Percentiles rank a stretch among this genome's conserved stretches.
Evolutionary conservation across 495 filamentous ascomycete species (phyloP).

Genomic region (Penicillium psychrofluorescens): DNA sequence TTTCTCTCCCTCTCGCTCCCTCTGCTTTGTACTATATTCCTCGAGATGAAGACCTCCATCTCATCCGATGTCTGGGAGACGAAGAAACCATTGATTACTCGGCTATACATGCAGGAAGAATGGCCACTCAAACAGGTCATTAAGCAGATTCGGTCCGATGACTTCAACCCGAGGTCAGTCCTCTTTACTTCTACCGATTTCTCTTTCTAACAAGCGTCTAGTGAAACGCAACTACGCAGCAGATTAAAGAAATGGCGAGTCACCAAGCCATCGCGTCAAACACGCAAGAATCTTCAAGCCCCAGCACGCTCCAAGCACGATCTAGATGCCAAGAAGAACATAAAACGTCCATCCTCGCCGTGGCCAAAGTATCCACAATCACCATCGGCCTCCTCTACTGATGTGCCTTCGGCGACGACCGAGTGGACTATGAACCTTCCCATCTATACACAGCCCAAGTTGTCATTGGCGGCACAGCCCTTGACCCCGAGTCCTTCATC

Average conservation of each 20-base stretch:
- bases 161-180: conserved; percentile 42
- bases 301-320: conserved; percentile 9
- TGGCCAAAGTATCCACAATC: conserved; percentile 4
- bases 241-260: conserved; percentile 44
- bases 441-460: conserved; percentile 5
- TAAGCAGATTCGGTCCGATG: conserved; percentile 39
- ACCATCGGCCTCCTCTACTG: conserved; percentile 2
- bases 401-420: too few species aligned
- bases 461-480: conserved; percentile 11
- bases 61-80: conserved; percentile 44
- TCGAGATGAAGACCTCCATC: conserved; percentile 39
- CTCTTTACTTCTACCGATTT: not conserved
- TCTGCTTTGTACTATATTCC: not conserved
- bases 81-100: conserved; percentile 40
- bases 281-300: conserved; percentile 31
- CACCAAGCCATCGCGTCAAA: conserved; percentile 41
- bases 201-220: conserved; percentile 3
- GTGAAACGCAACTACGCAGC: conserved; percentile 42
- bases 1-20: not conserved
- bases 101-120: conserved; percentile 43
- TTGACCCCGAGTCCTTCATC: conserved; percentile 18
- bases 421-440: conserved; percentile 9
- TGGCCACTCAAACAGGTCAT: conserved; percentile 45
- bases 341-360: too few species aligned
- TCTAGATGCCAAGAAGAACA: not conserved